Percentiles rank a stretch among this genome's conserved stretches.
These are phyloP conservation scores for Fusarium veterinarium DNA, from an alignment of 2,329 filamentous ascomycete species.

Conservation along the genomic window DNA sequence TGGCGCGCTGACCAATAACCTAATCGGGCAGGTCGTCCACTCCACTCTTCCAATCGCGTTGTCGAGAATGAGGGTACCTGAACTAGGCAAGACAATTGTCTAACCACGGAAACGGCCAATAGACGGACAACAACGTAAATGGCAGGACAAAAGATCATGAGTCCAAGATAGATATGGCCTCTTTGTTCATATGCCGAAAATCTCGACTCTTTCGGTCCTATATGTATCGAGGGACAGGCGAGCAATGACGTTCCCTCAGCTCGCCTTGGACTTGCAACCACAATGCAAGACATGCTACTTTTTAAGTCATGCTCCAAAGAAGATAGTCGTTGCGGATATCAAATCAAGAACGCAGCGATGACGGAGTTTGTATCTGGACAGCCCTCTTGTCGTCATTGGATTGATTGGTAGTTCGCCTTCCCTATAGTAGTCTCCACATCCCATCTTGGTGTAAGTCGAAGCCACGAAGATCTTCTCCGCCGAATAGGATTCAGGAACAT, in stretches of 20 bases:
- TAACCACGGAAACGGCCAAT: constrained; percentile 4
- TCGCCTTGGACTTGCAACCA: background rate
- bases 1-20: constrained; percentile 9
- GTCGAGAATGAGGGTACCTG: constrained; percentile 21
- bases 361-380: background rate
- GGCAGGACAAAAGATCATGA: constrained; percentile 10
- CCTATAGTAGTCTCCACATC: background rate
- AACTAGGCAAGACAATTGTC: constrained; percentile 16
- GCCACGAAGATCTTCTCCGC: background rate
- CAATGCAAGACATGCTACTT: background rate
- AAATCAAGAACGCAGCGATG: background rate
- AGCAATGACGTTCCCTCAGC: constrained; percentile 6
- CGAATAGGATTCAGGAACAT: background rate
- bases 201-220: background rate
- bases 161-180: background rate
- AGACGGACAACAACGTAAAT: constrained; percentile 13
- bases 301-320: background rate
- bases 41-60: constrained; percentile 23
- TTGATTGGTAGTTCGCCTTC: background rate
- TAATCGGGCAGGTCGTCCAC: constrained; percentile 28
- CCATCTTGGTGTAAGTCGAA: constrained; percentile 4
- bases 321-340: background rate
- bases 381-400: background rate
- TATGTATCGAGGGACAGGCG: background rate
- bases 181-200: background rate